These are phyloP conservation scores for Rubia tinctorum DNA, from an alignment of 305 asterid genomes.

Conservation along the genomic window DNA sequence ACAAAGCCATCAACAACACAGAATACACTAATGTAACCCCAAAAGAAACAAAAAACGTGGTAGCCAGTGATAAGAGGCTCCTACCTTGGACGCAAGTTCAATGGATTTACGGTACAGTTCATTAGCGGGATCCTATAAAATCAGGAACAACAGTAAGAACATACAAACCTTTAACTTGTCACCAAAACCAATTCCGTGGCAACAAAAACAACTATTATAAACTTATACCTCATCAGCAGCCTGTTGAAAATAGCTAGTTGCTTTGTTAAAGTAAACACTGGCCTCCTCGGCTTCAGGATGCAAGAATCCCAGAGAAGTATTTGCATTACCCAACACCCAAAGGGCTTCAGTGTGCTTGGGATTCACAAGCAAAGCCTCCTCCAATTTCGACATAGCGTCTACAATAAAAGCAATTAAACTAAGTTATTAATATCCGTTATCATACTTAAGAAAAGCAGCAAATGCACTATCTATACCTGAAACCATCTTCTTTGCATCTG, in stretches of 20 bases:
- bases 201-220: not conserved
- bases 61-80: not conserved
- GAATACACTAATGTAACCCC: not conserved
- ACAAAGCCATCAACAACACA: not conserved
- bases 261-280: constrained; percentile 52
- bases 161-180: not conserved
- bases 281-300: constrained; percentile 77
- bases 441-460: not conserved
- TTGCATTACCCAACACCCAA: constrained; percentile 95
- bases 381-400: constrained; percentile 87
- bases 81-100: constrained; percentile 48
- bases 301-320: constrained; percentile 74
- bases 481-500: constrained; percentile 77
- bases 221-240: constrained; percentile 70
- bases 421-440: not conserved
- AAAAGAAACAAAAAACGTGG: not conserved
- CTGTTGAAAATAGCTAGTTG: constrained; percentile 60
- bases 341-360: constrained; percentile 73
- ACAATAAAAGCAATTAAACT: constrained; percentile 34
- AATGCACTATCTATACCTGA: too few species aligned
- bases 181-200: not conserved
- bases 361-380: constrained; percentile 71
- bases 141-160: constrained; percentile 8
- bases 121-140: constrained; percentile 70
- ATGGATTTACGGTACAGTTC: too few species aligned